Conservation (phyloP, 2,329 filamentous ascomycete genomes). For the Penicillium concentricum region DNA sequence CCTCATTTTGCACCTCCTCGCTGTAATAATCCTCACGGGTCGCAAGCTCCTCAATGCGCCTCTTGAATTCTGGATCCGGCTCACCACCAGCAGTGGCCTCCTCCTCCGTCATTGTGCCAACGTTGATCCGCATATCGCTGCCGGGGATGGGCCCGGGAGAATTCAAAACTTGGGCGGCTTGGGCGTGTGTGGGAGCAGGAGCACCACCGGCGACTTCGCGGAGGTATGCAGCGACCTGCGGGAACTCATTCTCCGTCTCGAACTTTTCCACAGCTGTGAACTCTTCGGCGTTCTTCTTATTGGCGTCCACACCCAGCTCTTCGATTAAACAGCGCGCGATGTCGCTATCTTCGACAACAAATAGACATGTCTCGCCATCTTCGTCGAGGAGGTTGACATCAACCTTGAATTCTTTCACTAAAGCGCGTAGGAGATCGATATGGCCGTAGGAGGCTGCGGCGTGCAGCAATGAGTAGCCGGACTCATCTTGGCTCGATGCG, state of each 20-base stretch:
- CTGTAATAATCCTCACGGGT: slow-evolving; percentile 79
- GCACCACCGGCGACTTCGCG: slow-evolving; percentile 37
- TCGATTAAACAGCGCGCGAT: slow-evolving; percentile 78
- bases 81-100: slow-evolving; percentile 58
- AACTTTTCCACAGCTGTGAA: slow-evolving; percentile 80
- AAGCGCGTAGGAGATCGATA: slow-evolving; percentile 69
- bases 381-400: slow-evolving; percentile 81
- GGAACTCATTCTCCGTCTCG: slow-evolving; percentile 72
- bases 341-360: slow-evolving; percentile 79
- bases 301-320: slow-evolving; percentile 70
- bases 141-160: slow-evolving; percentile 66
- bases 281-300: slow-evolving; percentile 68
- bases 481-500: slow-evolving; percentile 77
- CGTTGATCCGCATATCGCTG: slow-evolving; percentile 68
- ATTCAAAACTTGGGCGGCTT: slow-evolving; percentile 36
- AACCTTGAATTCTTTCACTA: slow-evolving; percentile 75
- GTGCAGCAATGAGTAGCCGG: slow-evolving; percentile 93
- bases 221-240: slow-evolving; percentile 72
- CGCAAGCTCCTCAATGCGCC: slow-evolving; percentile 85
- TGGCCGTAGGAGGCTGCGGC: slow-evolving; percentile 93
- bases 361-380: slow-evolving; percentile 91
- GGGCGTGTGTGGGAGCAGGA: slow-evolving; percentile 22
- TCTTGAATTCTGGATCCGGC: slow-evolving; percentile 77
- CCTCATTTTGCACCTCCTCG: slow-evolving; percentile 73
- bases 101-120: slow-evolving; percentile 69